Base-by-base conservation (phyloP, 306 rosid genomes). In the Styphnolobium japonicum region DNA sequence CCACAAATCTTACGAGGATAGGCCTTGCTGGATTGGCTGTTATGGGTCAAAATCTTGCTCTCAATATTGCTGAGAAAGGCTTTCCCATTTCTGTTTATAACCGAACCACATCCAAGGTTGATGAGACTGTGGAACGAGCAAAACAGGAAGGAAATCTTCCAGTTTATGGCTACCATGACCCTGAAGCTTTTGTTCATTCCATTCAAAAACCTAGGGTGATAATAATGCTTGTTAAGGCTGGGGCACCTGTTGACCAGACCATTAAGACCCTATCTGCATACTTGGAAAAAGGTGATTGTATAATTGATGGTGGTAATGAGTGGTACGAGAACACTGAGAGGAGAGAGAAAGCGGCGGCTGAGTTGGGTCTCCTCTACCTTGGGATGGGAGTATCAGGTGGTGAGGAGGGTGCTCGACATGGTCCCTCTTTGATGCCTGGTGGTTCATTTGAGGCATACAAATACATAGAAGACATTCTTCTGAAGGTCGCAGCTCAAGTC, bases 331-430 rank as follows among this genome's bases (percentile, higher is more conserved):
- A 92, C 84, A 94, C 98, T 6, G 98, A 94, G 79, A 90, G 98
- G 87, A 88, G 98, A 83, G 91, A 77, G 83, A 92, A 92, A 65
- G 96, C 71, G 0, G 67, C 76, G 84, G 85, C 92, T 3, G 93
- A 94, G 66, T 70, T 86, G 87, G 96, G 98, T 72, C 82, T 94
- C 45, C 96, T 91, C 51, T 94, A 94, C 91, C 96, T 94, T 42
- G 97, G 98, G 12, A 94, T 92, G 94, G 97, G 98, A 62, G 98
- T 94, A 83, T 94, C 98, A 62, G 98, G 97, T 43, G 98, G 98
- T 22, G 98, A 94, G 86, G 98, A 94, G 85, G 98, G 98, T 33
- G 97, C 98, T 62, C 90, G 94, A 67, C 18, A 79, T 21, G 98
- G 98, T 64, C 98, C 98, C 40, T 94, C 98, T 33, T 79, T 94